Conservation (phyloP, 192 early-diverging fungal genomes). For the Anaeromyces robustus region DNA sequence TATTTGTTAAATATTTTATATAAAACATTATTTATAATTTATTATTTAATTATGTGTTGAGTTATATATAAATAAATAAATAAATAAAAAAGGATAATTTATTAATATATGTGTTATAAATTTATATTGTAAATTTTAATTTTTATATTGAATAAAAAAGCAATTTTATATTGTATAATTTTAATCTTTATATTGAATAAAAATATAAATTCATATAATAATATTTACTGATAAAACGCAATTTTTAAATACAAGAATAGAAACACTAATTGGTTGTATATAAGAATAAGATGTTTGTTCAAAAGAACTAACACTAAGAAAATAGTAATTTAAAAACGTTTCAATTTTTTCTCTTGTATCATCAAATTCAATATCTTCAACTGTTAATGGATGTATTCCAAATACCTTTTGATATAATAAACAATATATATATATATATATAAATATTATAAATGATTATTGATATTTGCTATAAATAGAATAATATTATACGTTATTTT, state of each 20-base stretch:
- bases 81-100: no score
- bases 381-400: conserved; percentile 57
- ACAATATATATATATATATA: no score
- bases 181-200: background rate
- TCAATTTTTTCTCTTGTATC: conserved; percentile 77
- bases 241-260: conserved; percentile 31
- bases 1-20: conserved; percentile 10
- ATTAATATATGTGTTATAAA: background rate
- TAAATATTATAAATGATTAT: no score
- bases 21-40: background rate
- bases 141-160: no score
- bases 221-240: conserved; percentile 32
- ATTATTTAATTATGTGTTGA: background rate
- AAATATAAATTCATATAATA: background rate
- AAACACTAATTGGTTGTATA: conserved; percentile 34
- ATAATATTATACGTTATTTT: no score
- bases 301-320: conserved; percentile 73
- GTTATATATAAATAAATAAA: no score
- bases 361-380: conserved; percentile 86
- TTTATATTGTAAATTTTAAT: no score
- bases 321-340: conserved; percentile 78
- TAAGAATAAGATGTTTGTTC: conserved; percentile 20
- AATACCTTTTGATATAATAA: conserved; percentile 26
- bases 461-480: no score
- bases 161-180: conserved; percentile 8